Percentiles rank a stretch among this genome's conserved stretches.
Evolutionary conservation across 495 filamentous ascomycete genomes (phyloP).

Genomic region (Pseudoneurospora amorphoporcata): DNA sequence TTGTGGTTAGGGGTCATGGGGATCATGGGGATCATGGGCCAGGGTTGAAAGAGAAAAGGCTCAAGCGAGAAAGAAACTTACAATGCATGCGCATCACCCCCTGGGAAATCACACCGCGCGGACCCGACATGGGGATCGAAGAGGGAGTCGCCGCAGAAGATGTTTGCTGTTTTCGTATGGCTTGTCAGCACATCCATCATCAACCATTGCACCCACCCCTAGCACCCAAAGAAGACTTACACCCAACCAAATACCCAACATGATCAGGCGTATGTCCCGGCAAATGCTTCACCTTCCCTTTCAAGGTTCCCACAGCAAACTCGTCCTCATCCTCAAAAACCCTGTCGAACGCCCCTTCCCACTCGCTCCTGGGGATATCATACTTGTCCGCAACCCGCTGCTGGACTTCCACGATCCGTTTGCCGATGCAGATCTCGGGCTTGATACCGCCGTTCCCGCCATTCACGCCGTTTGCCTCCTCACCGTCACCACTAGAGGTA

Average conservation of each 20-base stretch:
- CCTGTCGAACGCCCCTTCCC: constrained; percentile 37
- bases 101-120: constrained; percentile 52
- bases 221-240: constrained; percentile 12
- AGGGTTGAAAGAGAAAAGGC: too few species aligned
- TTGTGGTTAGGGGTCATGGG: background rate
- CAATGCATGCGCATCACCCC: constrained; percentile 37
- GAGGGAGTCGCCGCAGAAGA: constrained; percentile 53
- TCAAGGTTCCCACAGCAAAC: constrained; percentile 40
- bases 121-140: constrained; percentile 50
- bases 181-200: background rate
- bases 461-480: background rate
- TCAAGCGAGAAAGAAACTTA: constrained; percentile 9
- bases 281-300: constrained; percentile 39
- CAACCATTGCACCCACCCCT: background rate
- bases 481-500: background rate
- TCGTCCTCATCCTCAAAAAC: constrained; percentile 44
- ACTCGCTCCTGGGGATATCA: constrained; percentile 30
- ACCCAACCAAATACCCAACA: constrained; percentile 47
- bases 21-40: too few species aligned
- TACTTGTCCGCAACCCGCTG: constrained; percentile 38
- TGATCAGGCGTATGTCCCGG: constrained; percentile 56
- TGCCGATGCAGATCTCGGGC: constrained; percentile 43
- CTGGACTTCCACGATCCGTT: constrained; percentile 44
- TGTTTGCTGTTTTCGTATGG: constrained; percentile 26
- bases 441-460: background rate